A percentile compares a stretch with the other conserved stretches of the same genome.
phyloP scores from a whole-genome alignment of 2,329 filamentous ascomycete species.

The Pseudocercospora eumusae region DNA sequence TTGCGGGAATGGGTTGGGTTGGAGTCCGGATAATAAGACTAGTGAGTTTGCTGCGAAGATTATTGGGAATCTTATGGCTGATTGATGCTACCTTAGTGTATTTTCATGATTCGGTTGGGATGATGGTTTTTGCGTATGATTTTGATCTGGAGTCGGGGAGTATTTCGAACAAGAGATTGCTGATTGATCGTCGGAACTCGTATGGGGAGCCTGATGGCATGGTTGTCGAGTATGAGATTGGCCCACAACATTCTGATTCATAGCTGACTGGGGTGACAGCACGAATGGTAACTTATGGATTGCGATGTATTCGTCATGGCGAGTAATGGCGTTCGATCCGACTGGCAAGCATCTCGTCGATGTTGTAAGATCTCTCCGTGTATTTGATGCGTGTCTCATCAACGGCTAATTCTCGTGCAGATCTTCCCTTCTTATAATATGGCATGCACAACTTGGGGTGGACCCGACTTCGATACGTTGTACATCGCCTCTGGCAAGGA shows the following conservation, averaged over 20 bases:
- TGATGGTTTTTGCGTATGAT: constrained; percentile 12
- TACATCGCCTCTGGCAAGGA: constrained; percentile 8
- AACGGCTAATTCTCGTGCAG: not conserved
- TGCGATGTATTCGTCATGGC: constrained; percentile 14
- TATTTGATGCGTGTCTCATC: not conserved
- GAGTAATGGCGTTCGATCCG: constrained; percentile 8
- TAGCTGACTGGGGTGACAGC: not conserved
- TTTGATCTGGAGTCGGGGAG: constrained; percentile 13
- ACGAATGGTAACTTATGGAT: constrained; percentile 14
- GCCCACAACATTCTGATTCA: not conserved
- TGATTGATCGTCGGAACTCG: constrained; percentile 11
- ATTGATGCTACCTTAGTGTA: constrained; percentile 10
- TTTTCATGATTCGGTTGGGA: constrained; percentile 13
- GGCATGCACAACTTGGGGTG: constrained; percentile 14
- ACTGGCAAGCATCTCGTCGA: constrained; percentile 5
- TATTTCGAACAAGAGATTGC: constrained; percentile 11
- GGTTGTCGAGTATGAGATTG: constrained; percentile 1
- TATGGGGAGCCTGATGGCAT: constrained; percentile 15
- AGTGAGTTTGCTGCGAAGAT: not conserved
- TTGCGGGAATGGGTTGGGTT: constrained; percentile 13
- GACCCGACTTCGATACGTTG: constrained; percentile 7
- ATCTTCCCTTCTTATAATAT: constrained; percentile 13
- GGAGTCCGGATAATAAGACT: constrained; percentile 13
- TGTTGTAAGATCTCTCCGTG: not conserved
- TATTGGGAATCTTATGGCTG: not conserved